Evolutionary conservation across 192 early-diverging fungal species (phyloP).

Genomic region (Backusella tarrabulga): DNA sequence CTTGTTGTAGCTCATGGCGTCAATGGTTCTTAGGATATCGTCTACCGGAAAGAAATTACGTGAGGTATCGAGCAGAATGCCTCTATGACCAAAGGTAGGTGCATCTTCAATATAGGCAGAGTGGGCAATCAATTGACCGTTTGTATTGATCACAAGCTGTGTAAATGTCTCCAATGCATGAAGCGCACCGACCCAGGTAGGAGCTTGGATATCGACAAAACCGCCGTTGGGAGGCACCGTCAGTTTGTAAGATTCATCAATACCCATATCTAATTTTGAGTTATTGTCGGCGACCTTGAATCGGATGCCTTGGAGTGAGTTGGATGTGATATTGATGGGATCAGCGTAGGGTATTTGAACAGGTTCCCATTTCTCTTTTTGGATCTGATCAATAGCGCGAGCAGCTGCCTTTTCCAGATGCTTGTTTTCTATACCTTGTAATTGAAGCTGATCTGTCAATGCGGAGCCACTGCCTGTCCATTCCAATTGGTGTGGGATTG

Average conservation of each 20-base stretch:
- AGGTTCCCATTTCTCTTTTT: constrained; percentile 38
- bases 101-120: constrained; percentile 60
- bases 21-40: constrained; percentile 56
- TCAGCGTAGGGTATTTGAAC: constrained; percentile 47
- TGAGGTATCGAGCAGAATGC: constrained; percentile 63
- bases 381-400: constrained; percentile 46
- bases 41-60: constrained; percentile 65
- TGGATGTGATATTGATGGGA: background rate
- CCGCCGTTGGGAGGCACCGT: constrained; percentile 50
- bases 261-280: constrained; percentile 51
- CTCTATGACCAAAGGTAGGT: constrained; percentile 65
- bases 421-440: constrained; percentile 5
- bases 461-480: constrained; percentile 24
- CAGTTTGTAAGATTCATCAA: constrained; percentile 71
- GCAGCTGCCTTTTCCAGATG: constrained; percentile 17
- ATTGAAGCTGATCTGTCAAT: constrained; percentile 12
- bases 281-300: constrained; percentile 46
- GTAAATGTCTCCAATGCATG: constrained; percentile 70
- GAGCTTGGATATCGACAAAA: constrained; percentile 52
- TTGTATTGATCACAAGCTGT: constrained; percentile 56
- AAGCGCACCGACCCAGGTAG: constrained; percentile 66
- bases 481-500: constrained; percentile 20
- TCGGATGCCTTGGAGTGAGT: constrained; percentile 37
- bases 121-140: constrained; percentile 47
- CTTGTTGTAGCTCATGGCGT: constrained; percentile 73